Evolutionary conservation across 305 asterid genomes (phyloP).

Genomic region (Caryopteris hybrid): DNA sequence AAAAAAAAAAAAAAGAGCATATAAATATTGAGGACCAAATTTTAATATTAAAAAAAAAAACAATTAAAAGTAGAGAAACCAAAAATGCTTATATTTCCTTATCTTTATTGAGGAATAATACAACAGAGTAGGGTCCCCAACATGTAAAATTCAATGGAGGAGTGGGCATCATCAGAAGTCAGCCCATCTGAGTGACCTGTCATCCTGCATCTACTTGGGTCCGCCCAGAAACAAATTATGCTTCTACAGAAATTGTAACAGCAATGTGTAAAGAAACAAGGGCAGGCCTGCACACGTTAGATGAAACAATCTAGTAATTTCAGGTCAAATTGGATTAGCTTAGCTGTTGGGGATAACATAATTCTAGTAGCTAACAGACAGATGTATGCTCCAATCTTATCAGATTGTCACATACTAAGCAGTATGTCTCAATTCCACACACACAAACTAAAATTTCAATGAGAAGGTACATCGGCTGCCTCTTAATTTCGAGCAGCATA

Average conservation of each 20-base stretch:
- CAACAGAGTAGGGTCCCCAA: no score
- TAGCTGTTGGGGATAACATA: background rate
- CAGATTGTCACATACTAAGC: background rate
- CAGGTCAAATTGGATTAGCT: background rate
- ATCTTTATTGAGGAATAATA: no score
- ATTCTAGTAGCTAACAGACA: background rate
- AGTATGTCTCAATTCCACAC: slow-evolving; percentile 3
- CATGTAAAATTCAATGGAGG: background rate
- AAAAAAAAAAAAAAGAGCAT: no score
- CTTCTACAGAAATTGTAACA: background rate
- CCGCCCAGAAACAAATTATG: background rate
- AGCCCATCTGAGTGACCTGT: slow-evolving; percentile 7
- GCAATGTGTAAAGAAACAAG: background rate
- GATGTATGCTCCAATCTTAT: background rate
- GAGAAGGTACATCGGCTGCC: background rate
- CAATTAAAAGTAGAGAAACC: no score
- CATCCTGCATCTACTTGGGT: slow-evolving; percentile 4
- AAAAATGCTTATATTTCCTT: no score
- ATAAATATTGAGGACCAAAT: no score
- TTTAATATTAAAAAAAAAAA: no score
- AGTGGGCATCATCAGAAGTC: background rate
- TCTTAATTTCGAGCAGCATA: background rate
- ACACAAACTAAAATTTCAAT: background rate
- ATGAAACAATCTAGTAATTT: background rate
- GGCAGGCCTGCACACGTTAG: background rate